These are phyloP conservation scores for Isochrysis galbana DNA, from an alignment of 78 protist species.

Conservation along the genomic window DNA sequence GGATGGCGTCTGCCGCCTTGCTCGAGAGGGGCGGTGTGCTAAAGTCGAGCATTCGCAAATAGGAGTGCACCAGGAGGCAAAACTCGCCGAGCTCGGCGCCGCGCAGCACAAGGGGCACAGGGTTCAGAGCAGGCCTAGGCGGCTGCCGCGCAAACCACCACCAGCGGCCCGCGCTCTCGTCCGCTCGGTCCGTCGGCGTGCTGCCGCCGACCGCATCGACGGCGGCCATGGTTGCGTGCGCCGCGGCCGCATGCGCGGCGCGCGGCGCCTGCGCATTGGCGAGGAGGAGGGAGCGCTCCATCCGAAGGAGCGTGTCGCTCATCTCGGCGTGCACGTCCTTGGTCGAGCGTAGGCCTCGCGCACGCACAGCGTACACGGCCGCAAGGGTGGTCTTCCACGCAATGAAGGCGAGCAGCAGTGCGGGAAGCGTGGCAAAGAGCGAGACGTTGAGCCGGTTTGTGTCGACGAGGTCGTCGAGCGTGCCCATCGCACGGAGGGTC, in stretches of 20 bases:
- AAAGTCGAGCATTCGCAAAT: background rate
- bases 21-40: background rate
- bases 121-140: too few relatives aligned
- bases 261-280: background rate
- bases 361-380: background rate
- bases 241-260: too few relatives aligned
- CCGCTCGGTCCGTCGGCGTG: too few relatives aligned
- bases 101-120: background rate
- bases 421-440: background rate
- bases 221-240: too few relatives aligned
- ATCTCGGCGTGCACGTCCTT: background rate
- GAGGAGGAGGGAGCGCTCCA: background rate
- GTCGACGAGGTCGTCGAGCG: slow-evolving; percentile 7
- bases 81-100: background rate
- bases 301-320: background rate
- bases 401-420: background rate
- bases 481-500: background rate
- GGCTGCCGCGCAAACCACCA: too few relatives aligned
- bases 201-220: too few relatives aligned
- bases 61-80: background rate
- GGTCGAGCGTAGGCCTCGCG: background rate
- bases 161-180: too few relatives aligned
- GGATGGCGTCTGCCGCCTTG: background rate
- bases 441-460: background rate
- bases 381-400: background rate